Conservation (phyloP, 2,329 filamentous ascomycete species). For the Aspergillus novoparasiticus region DNA sequence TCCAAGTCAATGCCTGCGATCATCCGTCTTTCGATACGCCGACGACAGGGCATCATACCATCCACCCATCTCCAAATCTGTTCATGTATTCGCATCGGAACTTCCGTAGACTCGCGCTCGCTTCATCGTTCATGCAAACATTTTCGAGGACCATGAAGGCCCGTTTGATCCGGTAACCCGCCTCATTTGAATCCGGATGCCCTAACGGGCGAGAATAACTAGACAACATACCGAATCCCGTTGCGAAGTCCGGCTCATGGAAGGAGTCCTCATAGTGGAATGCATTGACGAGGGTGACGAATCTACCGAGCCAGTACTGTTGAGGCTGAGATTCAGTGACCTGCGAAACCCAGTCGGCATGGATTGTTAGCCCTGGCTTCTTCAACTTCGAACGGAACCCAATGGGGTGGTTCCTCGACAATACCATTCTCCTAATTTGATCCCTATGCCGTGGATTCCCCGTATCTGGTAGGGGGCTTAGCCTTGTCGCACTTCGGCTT, state of each 20-base stretch:
- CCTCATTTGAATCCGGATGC: slow-evolving; percentile 13
- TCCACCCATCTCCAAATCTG: slow-evolving; percentile 24
- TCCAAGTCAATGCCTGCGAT: not conserved
- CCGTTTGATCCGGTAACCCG: slow-evolving; percentile 30
- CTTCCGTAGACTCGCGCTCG: slow-evolving; percentile 33
- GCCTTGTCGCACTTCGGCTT: not conserved
- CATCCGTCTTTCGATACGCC: not conserved
- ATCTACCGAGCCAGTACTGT: slow-evolving; percentile 36
- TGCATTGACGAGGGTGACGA: slow-evolving; percentile 33
- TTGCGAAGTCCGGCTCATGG: slow-evolving; percentile 29
- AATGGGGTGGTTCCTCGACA: not conserved
- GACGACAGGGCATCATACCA: slow-evolving; percentile 10
- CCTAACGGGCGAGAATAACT: slow-evolving; percentile 21
- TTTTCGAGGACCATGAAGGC: slow-evolving; percentile 39
- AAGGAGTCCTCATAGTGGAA: slow-evolving; percentile 38
- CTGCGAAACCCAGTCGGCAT: slow-evolving; percentile 15
- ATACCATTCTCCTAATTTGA: slow-evolving; percentile 20
- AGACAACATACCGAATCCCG: slow-evolving; percentile 29
- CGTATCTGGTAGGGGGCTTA: not conserved
- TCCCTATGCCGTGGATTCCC: not conserved
- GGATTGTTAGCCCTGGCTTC: slow-evolving; percentile 12
- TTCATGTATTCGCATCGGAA: slow-evolving; percentile 32
- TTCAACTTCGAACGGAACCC: slow-evolving; percentile 3
- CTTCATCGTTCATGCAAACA: slow-evolving; percentile 38
- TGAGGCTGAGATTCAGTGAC: slow-evolving; percentile 27